A percentile compares a stretch with the other conserved stretches of the same genome.
Conservation (phyloP, 179 eudicot genomes). For the Silene coronaria region DNA sequence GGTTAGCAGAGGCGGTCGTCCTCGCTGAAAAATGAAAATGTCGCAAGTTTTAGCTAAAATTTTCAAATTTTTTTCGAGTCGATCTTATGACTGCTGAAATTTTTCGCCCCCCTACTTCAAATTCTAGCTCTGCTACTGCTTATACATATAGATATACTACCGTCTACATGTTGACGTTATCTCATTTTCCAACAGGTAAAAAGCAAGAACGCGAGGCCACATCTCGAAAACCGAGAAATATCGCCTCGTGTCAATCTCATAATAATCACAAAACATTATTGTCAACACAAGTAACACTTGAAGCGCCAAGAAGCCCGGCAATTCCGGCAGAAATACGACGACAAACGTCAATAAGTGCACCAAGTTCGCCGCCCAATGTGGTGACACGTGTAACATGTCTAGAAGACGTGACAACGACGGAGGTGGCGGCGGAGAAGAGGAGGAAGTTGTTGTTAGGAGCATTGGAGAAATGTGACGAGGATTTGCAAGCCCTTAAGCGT, state of each 20-base stretch:
- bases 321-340: conserved; percentile 48
- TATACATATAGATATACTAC: too few relatives aligned
- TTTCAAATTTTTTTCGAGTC: too few relatives aligned
- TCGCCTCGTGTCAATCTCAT: neutral
- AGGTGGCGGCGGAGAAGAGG: conserved; percentile 38
- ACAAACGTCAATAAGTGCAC: neutral
- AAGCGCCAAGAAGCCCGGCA: conserved; percentile 44
- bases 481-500: conserved; percentile 48
- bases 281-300: conserved; percentile 22
- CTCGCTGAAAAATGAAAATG: too few relatives aligned
- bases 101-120: too few relatives aligned
- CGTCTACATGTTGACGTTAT: neutral
- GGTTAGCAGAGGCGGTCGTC: too few relatives aligned
- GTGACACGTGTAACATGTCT: conserved; percentile 44
- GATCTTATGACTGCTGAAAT: too few relatives aligned
- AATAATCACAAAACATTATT: neutral
- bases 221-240: neutral
- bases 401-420: conserved; percentile 23
- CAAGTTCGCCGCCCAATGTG: conserved; percentile 22
- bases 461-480: conserved; percentile 73
- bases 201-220: conserved; percentile 34
- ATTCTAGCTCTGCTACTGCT: too few relatives aligned
- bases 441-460: conserved; percentile 55
- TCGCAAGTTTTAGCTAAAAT: too few relatives aligned
- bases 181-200: conserved; percentile 9